A percentile compares a stretch with the other conserved stretches of the same genome.
Conservation (phyloP, 495 filamentous ascomycete genomes). For the Penicillium macrosclerotiorum region DNA sequence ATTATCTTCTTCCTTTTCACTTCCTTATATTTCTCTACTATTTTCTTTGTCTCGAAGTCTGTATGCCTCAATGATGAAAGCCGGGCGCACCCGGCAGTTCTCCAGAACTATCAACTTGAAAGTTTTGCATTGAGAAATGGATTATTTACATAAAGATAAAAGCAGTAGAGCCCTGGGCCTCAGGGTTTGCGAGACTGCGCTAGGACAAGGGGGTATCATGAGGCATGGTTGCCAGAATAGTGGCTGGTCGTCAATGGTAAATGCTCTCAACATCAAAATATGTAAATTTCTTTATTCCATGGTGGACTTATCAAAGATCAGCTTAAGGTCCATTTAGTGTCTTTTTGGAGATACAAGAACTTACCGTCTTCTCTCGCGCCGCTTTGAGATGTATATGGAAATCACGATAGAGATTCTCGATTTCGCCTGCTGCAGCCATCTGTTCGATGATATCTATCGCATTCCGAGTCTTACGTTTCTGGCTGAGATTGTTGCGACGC, state of each 20-base stretch:
- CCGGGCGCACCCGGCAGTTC: too few relatives aligned
- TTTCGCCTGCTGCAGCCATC: conserved; percentile 55
- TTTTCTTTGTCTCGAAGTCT: conserved; percentile 27
- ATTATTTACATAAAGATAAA: too few relatives aligned
- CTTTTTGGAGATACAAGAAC: background rate
- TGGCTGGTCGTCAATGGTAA: too few relatives aligned
- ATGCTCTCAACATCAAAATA: too few relatives aligned
- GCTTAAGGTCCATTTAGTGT: background rate
- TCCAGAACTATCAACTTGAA: too few relatives aligned
- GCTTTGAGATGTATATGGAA: conserved; percentile 57
- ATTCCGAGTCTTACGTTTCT: conserved; percentile 49
- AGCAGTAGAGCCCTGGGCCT: too few relatives aligned
- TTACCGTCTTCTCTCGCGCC: conserved; percentile 15
- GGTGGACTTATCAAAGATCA: conserved; percentile 2
- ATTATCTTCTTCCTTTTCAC: conserved; percentile 25
- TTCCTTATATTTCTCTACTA: conserved; percentile 20
- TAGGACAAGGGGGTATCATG: too few relatives aligned
- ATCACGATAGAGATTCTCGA: conserved; percentile 56
- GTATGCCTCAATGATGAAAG: conserved; percentile 35
- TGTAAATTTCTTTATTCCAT: too few relatives aligned
- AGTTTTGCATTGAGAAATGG: too few relatives aligned
- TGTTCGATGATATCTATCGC: conserved; percentile 56
- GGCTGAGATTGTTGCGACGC: conserved; percentile 50
- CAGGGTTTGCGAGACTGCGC: too few relatives aligned
- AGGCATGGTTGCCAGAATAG: too few relatives aligned